Evolutionary conservation across 768 basidiomycete species (phyloP).

Genomic region (Phylloporus rhodoxanthus): DNA sequence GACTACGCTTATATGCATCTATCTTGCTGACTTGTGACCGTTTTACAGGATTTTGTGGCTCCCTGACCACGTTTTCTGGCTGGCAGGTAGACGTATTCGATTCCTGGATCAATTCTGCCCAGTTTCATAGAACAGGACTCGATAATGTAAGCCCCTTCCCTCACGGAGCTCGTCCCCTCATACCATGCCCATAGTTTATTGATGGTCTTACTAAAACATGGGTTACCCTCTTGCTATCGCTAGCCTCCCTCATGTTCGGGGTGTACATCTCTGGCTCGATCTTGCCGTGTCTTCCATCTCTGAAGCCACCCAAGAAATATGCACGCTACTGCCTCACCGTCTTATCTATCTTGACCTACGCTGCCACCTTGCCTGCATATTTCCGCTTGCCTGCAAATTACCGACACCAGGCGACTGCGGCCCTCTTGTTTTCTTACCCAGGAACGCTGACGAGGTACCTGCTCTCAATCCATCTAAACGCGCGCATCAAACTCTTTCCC

Average conservation of each 20-base stretch:
- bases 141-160: slow-evolving; percentile 51
- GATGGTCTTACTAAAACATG: slow-evolving; percentile 79
- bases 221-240: slow-evolving; percentile 70
- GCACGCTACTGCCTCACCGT: slow-evolving; percentile 48
- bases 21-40: not conserved
- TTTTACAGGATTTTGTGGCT: slow-evolving; percentile 81
- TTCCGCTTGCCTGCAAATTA: slow-evolving; percentile 61
- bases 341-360: slow-evolving; percentile 62
- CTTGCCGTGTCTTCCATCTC: slow-evolving; percentile 36
- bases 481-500: slow-evolving; percentile 54
- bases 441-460: slow-evolving; percentile 82
- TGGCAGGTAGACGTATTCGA: slow-evolving; percentile 89
- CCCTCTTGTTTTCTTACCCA: slow-evolving; percentile 84
- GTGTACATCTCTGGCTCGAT: slow-evolving; percentile 47
- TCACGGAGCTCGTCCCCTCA: not conserved
- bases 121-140: slow-evolving; percentile 56
- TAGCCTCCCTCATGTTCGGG: slow-evolving; percentile 77
- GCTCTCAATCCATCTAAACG: slow-evolving; percentile 69
- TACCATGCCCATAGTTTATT: slow-evolving; percentile 52
- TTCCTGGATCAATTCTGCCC: slow-evolving; percentile 71
- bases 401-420: slow-evolving; percentile 78
- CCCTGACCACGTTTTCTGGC: slow-evolving; percentile 91
- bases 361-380: slow-evolving; percentile 72
- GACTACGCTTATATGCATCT: not conserved
- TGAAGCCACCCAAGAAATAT: slow-evolving; percentile 37